Evolutionary conservation across 2,329 filamentous ascomycete species (phyloP).

Genomic region (Hymenoscyphus linearis): DNA sequence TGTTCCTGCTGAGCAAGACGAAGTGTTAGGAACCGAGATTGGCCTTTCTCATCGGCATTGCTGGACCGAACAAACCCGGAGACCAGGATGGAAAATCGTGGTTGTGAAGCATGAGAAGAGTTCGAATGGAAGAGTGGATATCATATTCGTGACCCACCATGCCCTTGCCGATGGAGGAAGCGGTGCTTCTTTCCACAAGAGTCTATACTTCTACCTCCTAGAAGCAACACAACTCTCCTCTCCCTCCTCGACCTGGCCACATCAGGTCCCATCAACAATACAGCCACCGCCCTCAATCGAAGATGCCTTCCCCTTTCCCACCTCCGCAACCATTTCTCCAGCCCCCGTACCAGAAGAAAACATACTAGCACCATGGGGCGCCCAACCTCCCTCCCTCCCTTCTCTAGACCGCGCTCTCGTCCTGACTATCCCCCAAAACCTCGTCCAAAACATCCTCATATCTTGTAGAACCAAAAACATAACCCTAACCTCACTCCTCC

Average conservation of each 20-base stretch:
- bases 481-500: constrained; percentile 23
- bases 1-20: constrained; percentile 8
- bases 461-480: constrained; percentile 10
- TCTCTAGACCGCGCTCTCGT: constrained; percentile 2
- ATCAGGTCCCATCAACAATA: constrained; percentile 3
- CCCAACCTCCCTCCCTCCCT: not conserved
- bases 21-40: constrained; percentile 11
- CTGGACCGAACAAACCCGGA: constrained; percentile 14
- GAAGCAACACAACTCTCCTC: not conserved
- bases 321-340: not conserved
- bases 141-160: constrained; percentile 13
- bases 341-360: not conserved
- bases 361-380: constrained; percentile 1
- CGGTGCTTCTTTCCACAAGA: constrained; percentile 18
- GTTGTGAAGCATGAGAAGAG: constrained; percentile 13
- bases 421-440: constrained; percentile 6
- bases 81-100: constrained; percentile 21
- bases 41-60: constrained; percentile 16
- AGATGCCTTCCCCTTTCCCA: constrained; percentile 6
- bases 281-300: constrained; percentile 10
- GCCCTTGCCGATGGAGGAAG: constrained; percentile 21
- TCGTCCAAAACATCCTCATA: constrained; percentile 3
- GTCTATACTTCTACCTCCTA: constrained; percentile 14
- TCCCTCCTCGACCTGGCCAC: constrained; percentile 11
- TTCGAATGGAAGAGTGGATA: constrained; percentile 12